Evolutionary conservation across 192 early-diverging fungal species (phyloP).

Genomic region (Diversispora eburnea): DNA sequence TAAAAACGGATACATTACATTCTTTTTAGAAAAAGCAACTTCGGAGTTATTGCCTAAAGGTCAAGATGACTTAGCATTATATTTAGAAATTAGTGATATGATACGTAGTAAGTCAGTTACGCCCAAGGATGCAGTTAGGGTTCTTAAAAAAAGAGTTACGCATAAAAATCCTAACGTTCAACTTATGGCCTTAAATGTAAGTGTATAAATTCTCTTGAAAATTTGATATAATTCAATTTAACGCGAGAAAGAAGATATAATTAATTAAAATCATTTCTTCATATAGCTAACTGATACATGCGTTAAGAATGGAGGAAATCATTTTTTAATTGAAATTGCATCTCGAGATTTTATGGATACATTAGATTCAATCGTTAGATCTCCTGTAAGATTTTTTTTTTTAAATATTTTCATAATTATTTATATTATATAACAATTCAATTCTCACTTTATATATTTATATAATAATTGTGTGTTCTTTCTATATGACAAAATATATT

Average conservation of each 20-base stretch:
- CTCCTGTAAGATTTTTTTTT: background rate
- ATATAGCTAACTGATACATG: constrained; percentile 80
- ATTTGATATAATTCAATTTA: background rate
- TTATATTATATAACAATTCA: constrained; percentile 44
- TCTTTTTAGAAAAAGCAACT: constrained; percentile 69
- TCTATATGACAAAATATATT: too few species aligned
- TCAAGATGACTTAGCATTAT: constrained; percentile 75
- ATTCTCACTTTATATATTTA: too few species aligned
- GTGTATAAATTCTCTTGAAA: background rate
- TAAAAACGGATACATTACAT: background rate
- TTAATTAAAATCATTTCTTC: background rate
- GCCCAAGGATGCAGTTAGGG: constrained; percentile 68
- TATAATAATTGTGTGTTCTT: too few species aligned
- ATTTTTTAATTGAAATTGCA: constrained; percentile 84
- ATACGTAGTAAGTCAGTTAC: constrained; percentile 80
- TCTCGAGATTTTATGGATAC: constrained; percentile 88
- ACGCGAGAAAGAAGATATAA: background rate
- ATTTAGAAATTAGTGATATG: constrained; percentile 91
- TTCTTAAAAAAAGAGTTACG: constrained; percentile 77
- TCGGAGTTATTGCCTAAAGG: constrained; percentile 85
- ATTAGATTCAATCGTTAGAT: constrained; percentile 58
- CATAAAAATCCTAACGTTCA: constrained; percentile 95
- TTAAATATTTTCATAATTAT: background rate
- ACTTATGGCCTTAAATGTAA: constrained; percentile 76
- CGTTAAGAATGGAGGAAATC: constrained; percentile 90